These are phyloP conservation scores for Aulographum hederae DNA, from an alignment of 2,329 filamentous ascomycete genomes.

Conservation along the genomic window DNA sequence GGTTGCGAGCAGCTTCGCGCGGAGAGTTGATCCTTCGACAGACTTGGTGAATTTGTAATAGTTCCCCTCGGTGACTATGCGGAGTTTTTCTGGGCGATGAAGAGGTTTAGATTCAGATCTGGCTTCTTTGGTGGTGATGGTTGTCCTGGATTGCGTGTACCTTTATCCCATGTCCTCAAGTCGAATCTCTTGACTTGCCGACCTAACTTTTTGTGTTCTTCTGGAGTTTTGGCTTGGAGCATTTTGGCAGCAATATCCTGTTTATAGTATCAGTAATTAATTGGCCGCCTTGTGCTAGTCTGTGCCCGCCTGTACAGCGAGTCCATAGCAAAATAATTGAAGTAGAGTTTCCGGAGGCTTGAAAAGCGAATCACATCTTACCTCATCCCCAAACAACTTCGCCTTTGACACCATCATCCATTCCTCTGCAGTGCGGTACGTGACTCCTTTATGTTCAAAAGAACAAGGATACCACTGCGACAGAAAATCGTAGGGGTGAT, in stretches of 20 bases:
- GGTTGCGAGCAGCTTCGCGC: conserved; percentile 34
- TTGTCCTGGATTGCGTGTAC: conserved; percentile 10
- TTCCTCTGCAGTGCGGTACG: conserved; percentile 24
- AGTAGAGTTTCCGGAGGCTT: no score
- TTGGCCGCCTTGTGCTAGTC: background rate
- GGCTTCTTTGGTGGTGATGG: background rate
- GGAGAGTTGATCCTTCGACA: conserved; percentile 24
- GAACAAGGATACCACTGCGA: conserved; percentile 41
- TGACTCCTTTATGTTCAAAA: conserved; percentile 24
- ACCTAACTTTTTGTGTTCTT: conserved; percentile 34
- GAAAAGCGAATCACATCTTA: no score
- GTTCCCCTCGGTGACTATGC: conserved; percentile 39
- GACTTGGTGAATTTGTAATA: conserved; percentile 38
- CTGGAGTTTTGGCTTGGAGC: conserved; percentile 28
- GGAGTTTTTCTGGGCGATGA: conserved; percentile 21
- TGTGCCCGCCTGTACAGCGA: no score
- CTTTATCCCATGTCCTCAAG: conserved; percentile 29
- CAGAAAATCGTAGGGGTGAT: conserved; percentile 34
- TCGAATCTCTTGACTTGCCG: conserved; percentile 36
- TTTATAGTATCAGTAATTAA: background rate
- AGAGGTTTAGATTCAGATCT: no score
- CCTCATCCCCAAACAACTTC: conserved; percentile 21
- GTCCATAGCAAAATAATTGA: no score
- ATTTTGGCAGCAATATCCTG: conserved; percentile 27
- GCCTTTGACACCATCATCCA: conserved; percentile 32